A percentile compares a stretch with the other conserved stretches of the same genome.
Evolutionary conservation across 345 rosid species (phyloP).

Genomic region (Arabidopsis arenosa): DNA sequence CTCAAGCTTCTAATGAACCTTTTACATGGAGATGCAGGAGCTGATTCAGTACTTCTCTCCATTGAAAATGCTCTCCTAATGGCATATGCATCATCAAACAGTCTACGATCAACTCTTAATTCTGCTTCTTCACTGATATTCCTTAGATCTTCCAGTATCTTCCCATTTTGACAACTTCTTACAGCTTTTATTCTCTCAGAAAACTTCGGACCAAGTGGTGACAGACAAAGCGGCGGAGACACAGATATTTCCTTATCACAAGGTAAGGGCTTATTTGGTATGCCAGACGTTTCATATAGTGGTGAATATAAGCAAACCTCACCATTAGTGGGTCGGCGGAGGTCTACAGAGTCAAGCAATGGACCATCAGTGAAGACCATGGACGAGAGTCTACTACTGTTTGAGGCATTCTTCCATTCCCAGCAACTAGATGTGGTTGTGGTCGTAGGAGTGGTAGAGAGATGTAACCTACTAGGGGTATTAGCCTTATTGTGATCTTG

Average conservation of each 20-base stretch:
- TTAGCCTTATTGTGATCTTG: constrained; percentile 69
- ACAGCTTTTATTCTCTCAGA: constrained; percentile 57
- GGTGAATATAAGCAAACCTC: constrained; percentile 48
- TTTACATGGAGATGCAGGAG: constrained; percentile 53
- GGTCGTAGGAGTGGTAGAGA: constrained; percentile 48
- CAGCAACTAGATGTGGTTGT: constrained; percentile 50
- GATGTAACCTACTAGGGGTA: constrained; percentile 50
- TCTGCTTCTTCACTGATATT: constrained; percentile 52
- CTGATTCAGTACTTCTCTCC: constrained; percentile 57
- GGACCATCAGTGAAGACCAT: constrained; percentile 76
- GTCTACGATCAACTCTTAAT: constrained; percentile 50
- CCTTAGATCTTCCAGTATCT: constrained; percentile 48
- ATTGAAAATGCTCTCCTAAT: constrained; percentile 63
- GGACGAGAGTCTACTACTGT: constrained; percentile 48
- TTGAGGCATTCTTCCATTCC: constrained; percentile 50
- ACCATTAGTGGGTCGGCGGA: constrained; percentile 33
- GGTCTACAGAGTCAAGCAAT: constrained; percentile 56
- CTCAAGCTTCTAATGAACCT: constrained; percentile 69
- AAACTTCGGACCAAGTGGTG: constrained; percentile 89
- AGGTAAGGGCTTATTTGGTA: constrained; percentile 49
- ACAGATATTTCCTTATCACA: constrained; percentile 54
- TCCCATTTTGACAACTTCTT: constrained; percentile 45
- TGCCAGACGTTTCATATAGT: constrained; percentile 46
- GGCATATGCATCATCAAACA: constrained; percentile 62
- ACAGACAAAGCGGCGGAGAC: constrained; percentile 70